These are phyloP conservation scores for Mycena latifolia DNA, from an alignment of 768 basidiomycete genomes.

Conservation along the genomic window DNA sequence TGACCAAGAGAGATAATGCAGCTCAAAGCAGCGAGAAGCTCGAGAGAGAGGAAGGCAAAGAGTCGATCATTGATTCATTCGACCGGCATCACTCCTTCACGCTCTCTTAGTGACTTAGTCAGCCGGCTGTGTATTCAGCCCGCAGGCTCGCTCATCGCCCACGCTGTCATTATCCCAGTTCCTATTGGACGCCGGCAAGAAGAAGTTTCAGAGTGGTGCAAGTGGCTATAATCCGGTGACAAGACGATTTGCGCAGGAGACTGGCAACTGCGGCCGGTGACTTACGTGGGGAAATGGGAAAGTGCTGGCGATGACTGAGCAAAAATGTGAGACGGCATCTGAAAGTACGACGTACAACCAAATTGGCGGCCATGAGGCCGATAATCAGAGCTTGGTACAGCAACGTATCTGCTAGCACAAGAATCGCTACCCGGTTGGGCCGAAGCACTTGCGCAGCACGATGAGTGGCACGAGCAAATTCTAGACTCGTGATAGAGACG, in stretches of 20 bases:
- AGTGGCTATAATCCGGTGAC: neutral
- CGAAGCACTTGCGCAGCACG: conserved; percentile 53
- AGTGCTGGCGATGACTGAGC: neutral
- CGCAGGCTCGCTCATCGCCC: too few relatives aligned
- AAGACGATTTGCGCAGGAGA: neutral
- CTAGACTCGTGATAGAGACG: conserved; percentile 50
- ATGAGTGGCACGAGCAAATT: conserved; percentile 59
- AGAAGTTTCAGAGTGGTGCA: neutral
- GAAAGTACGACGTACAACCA: conserved; percentile 10
- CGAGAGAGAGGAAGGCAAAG: too few relatives aligned
- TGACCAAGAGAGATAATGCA: too few relatives aligned
- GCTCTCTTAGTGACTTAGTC: too few relatives aligned
- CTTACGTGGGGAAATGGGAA: neutral
- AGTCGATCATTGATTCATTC: too few relatives aligned
- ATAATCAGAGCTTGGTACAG: conserved; percentile 53
- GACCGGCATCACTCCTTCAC: too few relatives aligned
- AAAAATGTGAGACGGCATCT: neutral
- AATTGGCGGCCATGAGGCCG: conserved; percentile 4
- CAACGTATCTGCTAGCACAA: conserved; percentile 49
- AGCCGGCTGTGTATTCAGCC: too few relatives aligned
- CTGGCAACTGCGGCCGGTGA: neutral
- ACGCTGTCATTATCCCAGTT: too few relatives aligned
- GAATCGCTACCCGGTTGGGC: conserved; percentile 50
- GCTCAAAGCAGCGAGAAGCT: too few relatives aligned
- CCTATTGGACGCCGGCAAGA: neutral